Base-by-base conservation (phyloP, 176 grass and related monocot genomes). In the Musa itinerans region DNA sequence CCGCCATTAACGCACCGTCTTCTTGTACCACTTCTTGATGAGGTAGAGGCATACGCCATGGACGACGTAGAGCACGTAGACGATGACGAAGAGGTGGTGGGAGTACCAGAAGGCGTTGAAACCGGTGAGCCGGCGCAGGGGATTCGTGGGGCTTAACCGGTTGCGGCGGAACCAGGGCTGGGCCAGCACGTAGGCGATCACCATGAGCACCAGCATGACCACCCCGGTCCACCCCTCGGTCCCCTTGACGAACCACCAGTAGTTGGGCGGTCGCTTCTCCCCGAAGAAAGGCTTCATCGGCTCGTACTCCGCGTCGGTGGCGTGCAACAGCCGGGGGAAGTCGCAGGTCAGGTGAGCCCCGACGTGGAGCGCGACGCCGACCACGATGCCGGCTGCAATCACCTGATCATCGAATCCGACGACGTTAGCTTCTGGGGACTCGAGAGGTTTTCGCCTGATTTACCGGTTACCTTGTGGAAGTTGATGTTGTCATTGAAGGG, bases 101-200 rank as follows among this genome's bases (percentile, higher is more conserved):
- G 95, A 94, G 80, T 99, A 99, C 95, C 95, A 99, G 63, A 99
- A 99, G 20, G 87, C 89, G 80, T 99, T 99, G 86, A 99, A 99
- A 1, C 88, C 88, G 34, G 86, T 87, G 75, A 94, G 80, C 17
- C 74, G 50, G 8, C 68, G 58, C 0, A 94, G 78, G 23, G 91
- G 85, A 80, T 86, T 99, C 21, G 68, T 51, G 2, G 82, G 84
- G 23, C 80, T 82, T 19, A 99, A 84, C 80, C 80, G 88, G 15
- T 83, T 89, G 3, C 95, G 74, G 0, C 95, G 56, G 68, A 99
- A 94, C 86, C 88, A 93, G 0, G 90, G 95, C 76, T 91, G 90
- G 22, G 90, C 95, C 1, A 94, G 82, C 25, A 84, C 89, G 77
- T 86, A 99, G 11, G 95, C 90, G 1, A 94, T 20, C 13, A 43